These are phyloP conservation scores for Rubia tinctorum DNA, from an alignment of 305 asterid species.

Conservation along the genomic window DNA sequence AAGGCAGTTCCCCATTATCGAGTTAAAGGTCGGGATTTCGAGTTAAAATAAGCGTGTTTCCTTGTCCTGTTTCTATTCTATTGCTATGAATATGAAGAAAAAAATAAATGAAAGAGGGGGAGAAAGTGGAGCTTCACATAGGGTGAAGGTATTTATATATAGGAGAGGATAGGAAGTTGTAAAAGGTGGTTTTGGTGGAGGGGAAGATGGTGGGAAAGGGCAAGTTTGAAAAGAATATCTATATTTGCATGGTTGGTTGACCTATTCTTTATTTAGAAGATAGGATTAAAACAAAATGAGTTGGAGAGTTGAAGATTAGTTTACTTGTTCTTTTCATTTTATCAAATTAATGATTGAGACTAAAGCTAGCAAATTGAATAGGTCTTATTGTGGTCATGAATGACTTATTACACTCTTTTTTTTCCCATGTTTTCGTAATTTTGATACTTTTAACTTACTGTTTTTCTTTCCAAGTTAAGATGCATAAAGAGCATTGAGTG, in stretches of 20 bases:
- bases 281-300: constrained; percentile 3
- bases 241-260: constrained; percentile 21
- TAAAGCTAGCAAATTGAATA: constrained; percentile 3
- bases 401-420: not conserved
- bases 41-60: not conserved
- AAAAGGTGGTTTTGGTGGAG: not conserved
- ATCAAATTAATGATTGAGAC: not conserved
- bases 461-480: too few relatives aligned
- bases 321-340: not conserved
- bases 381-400: not conserved
- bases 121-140: constrained; percentile 8
- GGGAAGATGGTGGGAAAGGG: constrained; percentile 17
- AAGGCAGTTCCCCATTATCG: constrained; percentile 27
- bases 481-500: too few relatives aligned
- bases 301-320: constrained; percentile 2
- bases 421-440: too few relatives aligned
- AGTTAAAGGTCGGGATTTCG: not conserved
- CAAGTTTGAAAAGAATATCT: not conserved
- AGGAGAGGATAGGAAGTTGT: not conserved
- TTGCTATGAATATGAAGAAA: too few relatives aligned
- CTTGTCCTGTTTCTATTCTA: too few relatives aligned
- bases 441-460: too few relatives aligned
- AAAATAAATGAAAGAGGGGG: not conserved
- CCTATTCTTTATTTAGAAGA: constrained; percentile 14
- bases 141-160: constrained; percentile 8